Conservation (phyloP, 768 basidiomycete species). For the Jaapia argillacea region DNA sequence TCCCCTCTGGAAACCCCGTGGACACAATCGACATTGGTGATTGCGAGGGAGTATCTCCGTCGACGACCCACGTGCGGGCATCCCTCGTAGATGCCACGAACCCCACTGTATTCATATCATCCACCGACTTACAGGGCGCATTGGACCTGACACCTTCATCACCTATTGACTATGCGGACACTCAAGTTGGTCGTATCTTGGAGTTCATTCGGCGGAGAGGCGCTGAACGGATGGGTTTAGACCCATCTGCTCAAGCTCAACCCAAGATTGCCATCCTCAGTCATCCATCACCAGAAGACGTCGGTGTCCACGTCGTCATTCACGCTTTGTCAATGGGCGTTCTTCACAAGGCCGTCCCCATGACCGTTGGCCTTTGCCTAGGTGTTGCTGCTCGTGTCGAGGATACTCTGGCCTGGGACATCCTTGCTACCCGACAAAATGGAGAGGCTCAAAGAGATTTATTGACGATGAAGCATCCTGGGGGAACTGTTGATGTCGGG, state of each 20-base stretch:
- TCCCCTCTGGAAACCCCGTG: constrained; percentile 46
- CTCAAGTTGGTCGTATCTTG: constrained; percentile 20
- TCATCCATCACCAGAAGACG: constrained; percentile 19
- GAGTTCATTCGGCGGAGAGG: constrained; percentile 47
- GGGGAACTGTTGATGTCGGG: constrained; percentile 60
- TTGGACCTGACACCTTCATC: constrained; percentile 20
- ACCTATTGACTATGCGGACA: constrained; percentile 12
- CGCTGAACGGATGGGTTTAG: constrained; percentile 52
- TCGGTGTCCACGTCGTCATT: constrained; percentile 38
- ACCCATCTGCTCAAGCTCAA: constrained; percentile 52
- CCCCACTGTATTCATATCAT: constrained; percentile 55
- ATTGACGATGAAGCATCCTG: constrained; percentile 51
- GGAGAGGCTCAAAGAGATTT: constrained; percentile 13
- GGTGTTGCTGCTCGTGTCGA: constrained; percentile 50
- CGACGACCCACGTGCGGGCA: constrained; percentile 17
- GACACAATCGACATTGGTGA: constrained; percentile 31
- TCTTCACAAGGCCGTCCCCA: constrained; percentile 59
- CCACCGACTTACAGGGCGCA: constrained; percentile 28
- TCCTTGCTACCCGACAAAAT: constrained; percentile 22
- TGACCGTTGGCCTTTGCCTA: constrained; percentile 63
- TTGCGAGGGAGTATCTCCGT: constrained; percentile 8
- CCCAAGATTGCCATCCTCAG: constrained; percentile 60
- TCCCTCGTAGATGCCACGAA: constrained; percentile 70
- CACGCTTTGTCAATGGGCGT: constrained; percentile 66
- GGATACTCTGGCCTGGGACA: constrained; percentile 46